A percentile compares a stretch with the other conserved stretches of the same genome.
phyloP scores from a whole-genome alignment of 495 filamentous ascomycete genomes.

The Alectoria sarmentosa region DNA sequence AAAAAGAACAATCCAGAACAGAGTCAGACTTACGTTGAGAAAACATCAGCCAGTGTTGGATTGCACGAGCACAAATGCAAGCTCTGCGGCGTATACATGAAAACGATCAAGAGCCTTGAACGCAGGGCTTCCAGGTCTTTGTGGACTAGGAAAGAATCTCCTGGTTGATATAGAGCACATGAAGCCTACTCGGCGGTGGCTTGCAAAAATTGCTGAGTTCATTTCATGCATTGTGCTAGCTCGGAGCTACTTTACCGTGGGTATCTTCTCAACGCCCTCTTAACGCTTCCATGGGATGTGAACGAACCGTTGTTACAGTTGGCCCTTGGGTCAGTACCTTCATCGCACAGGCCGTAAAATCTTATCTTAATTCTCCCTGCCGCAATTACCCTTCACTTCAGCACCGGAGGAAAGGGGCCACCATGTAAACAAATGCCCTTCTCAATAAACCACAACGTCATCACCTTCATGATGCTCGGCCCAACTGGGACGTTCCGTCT shows the following conservation, averaged over 20 bases:
- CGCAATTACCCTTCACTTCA: neutral
- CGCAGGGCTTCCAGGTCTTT: neutral
- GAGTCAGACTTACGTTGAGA: no score
- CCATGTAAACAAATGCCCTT: neutral
- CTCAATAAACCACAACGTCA: neutral
- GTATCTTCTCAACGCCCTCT: neutral
- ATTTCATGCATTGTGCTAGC: neutral
- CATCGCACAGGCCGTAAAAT: neutral
- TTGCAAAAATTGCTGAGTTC: neutral
- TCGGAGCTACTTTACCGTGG: neutral
- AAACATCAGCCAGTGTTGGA: no score
- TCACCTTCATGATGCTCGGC: neutral
- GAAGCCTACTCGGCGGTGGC: neutral
- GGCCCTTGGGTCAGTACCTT: neutral
- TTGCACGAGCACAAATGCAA: no score
- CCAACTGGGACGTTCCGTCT: neutral
- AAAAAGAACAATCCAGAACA: no score
- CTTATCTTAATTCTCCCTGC: neutral
- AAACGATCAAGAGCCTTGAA: no score
- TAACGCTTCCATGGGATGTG: no score
- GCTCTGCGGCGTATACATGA: neutral
- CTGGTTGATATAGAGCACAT: neutral
- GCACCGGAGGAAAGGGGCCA: neutral
- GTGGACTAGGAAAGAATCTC: neutral
- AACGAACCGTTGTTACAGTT: neutral